Conservation (phyloP, 495 filamentous ascomycete genomes). For the Neurospora sp. region DNA sequence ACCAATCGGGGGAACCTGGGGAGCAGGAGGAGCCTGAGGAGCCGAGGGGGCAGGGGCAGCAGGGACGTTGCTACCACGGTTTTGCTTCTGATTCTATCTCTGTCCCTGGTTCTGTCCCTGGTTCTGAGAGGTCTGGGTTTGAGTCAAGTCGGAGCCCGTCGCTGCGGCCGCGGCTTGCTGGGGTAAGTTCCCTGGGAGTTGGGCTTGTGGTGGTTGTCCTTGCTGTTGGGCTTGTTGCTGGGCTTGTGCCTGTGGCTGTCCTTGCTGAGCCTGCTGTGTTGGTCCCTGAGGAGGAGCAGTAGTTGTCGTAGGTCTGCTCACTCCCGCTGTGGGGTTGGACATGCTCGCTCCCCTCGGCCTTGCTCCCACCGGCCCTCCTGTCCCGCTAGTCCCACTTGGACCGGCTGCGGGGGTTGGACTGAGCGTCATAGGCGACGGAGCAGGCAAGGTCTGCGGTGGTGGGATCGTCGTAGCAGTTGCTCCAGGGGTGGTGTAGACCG, state of each 20-base stretch:
- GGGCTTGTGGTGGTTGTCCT: not conserved
- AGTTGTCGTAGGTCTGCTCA: not conserved
- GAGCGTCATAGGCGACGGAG: not conserved
- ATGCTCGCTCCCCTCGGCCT: conserved; percentile 20
- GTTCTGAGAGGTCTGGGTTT: not conserved
- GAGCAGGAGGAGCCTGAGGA: not conserved
- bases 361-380: conserved; percentile 11
- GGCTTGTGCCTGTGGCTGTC: not conserved
- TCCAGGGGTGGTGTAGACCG: not conserved
- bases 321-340: not conserved
- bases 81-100: not conserved
- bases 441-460: not conserved
- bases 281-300: not conserved
- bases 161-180: not conserved
- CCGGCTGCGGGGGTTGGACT: not conserved
- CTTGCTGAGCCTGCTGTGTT: not conserved
- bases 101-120: not conserved
- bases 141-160: not conserved
- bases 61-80: not conserved
- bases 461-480: conserved; percentile 4
- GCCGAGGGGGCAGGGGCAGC: not conserved
- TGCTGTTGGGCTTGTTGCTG: not conserved
- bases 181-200: not conserved
- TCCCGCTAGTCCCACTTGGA: not conserved
- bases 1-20: not conserved